Evolutionary conservation across 2,329 filamentous ascomycete species (phyloP).

Genomic region (Fusarium sp.): DNA sequence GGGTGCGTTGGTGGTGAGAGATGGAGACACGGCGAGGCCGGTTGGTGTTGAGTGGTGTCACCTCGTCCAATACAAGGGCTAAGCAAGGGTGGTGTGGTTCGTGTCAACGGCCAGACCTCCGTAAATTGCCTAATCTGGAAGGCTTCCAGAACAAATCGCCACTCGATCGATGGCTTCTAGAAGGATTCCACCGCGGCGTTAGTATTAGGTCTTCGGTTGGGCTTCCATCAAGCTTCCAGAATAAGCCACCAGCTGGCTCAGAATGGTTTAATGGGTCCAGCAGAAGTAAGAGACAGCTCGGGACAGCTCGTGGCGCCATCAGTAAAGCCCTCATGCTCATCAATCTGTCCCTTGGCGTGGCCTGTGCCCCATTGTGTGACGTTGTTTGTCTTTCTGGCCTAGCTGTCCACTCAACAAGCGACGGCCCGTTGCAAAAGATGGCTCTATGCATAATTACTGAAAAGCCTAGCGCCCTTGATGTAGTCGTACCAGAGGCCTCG

Average conservation of each 20-base stretch:
- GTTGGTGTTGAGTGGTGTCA: conserved; percentile 46
- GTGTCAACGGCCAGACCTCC: conserved; percentile 21
- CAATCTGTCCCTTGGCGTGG: conserved; percentile 10
- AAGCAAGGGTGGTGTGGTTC: conserved; percentile 39
- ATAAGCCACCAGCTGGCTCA: conserved; percentile 13
- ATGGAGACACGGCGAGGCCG: conserved; percentile 52
- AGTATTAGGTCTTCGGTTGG: background rate
- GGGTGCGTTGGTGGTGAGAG: conserved; percentile 42
- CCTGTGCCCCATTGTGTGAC: conserved; percentile 20
- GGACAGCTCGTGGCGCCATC: conserved; percentile 7
- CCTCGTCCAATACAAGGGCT: conserved; percentile 21
- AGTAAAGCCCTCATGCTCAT: conserved; percentile 1
- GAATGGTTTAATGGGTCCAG: conserved; percentile 2
- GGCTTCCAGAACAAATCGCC: conserved; percentile 47
- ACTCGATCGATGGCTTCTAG: conserved; percentile 40
- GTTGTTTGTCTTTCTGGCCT: conserved; percentile 3
- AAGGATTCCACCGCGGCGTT: conserved; percentile 31
- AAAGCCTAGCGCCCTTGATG: conserved; percentile 6
- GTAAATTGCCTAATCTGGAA: conserved; percentile 36
- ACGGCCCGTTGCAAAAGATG: conserved; percentile 10
- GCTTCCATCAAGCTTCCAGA: conserved; percentile 30
- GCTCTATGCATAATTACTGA: conserved; percentile 15
- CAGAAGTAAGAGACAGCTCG: conserved; percentile 12
- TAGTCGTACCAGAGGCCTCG: conserved; percentile 10
- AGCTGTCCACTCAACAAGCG: background rate